Conservation (phyloP, 441 rosid genomes). For the Aquilaria agallochum region DNA sequence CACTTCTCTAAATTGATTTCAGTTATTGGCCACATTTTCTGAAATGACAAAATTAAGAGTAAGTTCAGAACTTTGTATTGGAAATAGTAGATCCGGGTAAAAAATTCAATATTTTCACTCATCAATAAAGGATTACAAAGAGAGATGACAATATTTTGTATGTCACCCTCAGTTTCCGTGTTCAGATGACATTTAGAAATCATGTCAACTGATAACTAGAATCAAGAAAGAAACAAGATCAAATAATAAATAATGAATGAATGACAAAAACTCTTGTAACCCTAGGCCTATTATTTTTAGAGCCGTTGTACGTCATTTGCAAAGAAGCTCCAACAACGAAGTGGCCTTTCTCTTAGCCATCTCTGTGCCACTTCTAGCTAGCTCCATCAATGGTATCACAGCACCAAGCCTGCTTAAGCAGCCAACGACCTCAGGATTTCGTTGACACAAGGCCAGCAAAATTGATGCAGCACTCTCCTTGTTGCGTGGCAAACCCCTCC, state of each 20-base stretch:
- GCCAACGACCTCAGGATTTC: conserved; percentile 61
- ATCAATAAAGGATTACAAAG: conserved; percentile 14
- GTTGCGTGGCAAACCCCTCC: conserved; percentile 59
- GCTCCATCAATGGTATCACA: conserved; percentile 66
- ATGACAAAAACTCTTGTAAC: too few species aligned
- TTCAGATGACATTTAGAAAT: too few species aligned
- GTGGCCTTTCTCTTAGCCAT: conserved; percentile 78
- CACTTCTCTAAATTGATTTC: too few species aligned
- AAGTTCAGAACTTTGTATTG: too few species aligned
- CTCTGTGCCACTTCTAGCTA: conserved; percentile 69
- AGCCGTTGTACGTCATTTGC: conserved; percentile 30
- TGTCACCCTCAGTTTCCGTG: too few species aligned
- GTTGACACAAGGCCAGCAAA: conserved; percentile 72
- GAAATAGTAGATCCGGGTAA: too few species aligned
- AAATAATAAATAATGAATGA: too few species aligned
- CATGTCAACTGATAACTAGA: conserved; percentile 7
- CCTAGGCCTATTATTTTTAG: conserved; percentile 3
- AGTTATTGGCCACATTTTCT: too few species aligned
- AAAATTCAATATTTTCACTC: too few species aligned
- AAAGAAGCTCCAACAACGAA: conserved; percentile 68
- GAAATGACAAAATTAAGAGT: too few species aligned
- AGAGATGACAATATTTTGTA: conserved; percentile 15
- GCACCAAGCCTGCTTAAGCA: conserved; percentile 70
- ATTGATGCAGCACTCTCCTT: conserved; percentile 79
- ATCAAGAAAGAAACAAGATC: conserved; percentile 16